Percentiles rank a stretch among this genome's conserved stretches.
Evolutionary conservation across 352 stramenopile genomes (phyloP).

Genomic region (Pythium dissotocum): DNA sequence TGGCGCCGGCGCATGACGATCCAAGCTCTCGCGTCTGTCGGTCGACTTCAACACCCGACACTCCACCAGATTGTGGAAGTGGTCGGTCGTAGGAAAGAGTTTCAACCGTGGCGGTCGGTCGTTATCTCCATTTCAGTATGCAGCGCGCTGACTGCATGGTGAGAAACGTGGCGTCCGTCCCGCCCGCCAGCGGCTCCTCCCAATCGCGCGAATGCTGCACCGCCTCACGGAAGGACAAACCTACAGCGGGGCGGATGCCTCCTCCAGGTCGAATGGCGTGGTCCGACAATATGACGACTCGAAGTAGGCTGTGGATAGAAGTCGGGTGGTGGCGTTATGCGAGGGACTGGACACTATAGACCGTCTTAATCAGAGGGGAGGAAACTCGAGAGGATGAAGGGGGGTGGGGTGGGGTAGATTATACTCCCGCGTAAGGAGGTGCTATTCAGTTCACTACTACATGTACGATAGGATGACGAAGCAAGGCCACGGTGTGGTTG

Average conservation of each 20-base stretch:
- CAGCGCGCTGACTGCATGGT: not conserved
- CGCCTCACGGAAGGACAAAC: too few species aligned
- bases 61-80: not conserved
- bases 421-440: not conserved
- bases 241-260: not conserved
- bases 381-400: not conserved
- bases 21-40: not conserved
- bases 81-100: not conserved
- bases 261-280: not conserved
- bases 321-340: not conserved
- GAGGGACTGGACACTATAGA: too few species aligned
- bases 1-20: not conserved
- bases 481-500: not conserved
- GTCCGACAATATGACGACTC: not conserved
- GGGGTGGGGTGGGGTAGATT: not conserved
- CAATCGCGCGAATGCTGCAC: too few species aligned
- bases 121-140: not conserved
- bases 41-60: not conserved
- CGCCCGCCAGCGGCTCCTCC: not conserved
- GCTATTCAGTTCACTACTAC: not conserved
- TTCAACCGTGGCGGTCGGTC: not conserved
- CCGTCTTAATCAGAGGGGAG: too few species aligned
- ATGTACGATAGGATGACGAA: not conserved
- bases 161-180: not conserved
- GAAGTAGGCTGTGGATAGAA: not conserved